Percentiles rank a stretch among this genome's conserved stretches.
Conservation (phyloP, 129 eudicot genomes). For the Lonicera japonica region DNA sequence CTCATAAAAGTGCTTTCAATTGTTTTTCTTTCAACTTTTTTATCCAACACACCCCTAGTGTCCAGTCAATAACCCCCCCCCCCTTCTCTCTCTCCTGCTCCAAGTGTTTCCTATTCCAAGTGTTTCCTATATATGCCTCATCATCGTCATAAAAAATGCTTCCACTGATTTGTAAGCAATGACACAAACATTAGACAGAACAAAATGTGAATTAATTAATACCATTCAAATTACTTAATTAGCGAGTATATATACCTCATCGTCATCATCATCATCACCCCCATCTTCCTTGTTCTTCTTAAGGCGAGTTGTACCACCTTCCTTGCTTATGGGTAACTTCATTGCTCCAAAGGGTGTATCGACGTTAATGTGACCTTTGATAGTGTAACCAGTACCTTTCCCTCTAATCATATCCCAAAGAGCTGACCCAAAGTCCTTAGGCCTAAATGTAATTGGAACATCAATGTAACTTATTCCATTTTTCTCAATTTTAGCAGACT, state of each 20-base stretch:
- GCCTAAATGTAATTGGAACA: conserved; percentile 89
- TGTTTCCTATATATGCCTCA: too few relatives aligned
- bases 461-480: conserved; percentile 60
- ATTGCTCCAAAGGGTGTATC: conserved; percentile 92
- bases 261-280: conserved; percentile 57
- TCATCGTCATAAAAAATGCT: too few relatives aligned
- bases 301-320: conserved; percentile 80
- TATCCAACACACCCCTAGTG: too few relatives aligned
- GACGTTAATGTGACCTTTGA: conserved; percentile 81
- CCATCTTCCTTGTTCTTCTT: conserved; percentile 65
- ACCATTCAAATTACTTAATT: too few relatives aligned
- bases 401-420: conserved; percentile 99
- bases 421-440: conserved; percentile 94
- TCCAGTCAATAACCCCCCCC: too few relatives aligned
- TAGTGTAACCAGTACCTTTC: conserved; percentile 80
- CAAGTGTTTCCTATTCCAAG: too few relatives aligned
- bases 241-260: conserved; percentile 53
- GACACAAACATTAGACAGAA: too few relatives aligned
- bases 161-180: too few relatives aligned
- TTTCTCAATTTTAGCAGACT: conserved; percentile 49
- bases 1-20: too few relatives aligned
- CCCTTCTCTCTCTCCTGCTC: too few relatives aligned
- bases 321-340: conserved; percentile 78
- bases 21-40: too few relatives aligned
- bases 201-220: too few relatives aligned